A percentile compares a stretch with the other conserved stretches of the same genome.
These are phyloP conservation scores for Drosera spatulata DNA, from an alignment of 179 eudicot species.

Conservation along the genomic window DNA sequence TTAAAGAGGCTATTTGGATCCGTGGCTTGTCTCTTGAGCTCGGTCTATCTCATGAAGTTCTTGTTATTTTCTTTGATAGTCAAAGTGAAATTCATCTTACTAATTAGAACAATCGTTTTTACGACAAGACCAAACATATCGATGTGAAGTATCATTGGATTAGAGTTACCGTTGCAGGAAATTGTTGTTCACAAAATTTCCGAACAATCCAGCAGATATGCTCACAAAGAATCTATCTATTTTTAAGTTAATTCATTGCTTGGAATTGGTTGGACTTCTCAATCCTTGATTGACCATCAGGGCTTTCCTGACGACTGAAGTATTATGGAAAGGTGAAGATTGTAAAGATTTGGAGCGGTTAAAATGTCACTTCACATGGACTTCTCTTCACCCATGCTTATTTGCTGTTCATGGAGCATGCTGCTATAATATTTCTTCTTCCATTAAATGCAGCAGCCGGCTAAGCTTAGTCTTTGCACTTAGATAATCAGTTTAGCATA, in stretches of 20 bases:
- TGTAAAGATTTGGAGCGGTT: no score
- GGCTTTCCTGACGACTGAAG: no score
- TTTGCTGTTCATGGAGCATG: no score
- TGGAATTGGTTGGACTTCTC: background rate
- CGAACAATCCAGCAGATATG: background rate
- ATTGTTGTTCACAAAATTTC: background rate
- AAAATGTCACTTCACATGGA: no score
- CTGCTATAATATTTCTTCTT: no score
- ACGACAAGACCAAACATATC: background rate
- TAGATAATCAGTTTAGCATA: no score
- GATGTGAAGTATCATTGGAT: background rate
- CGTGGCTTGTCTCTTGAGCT: background rate
- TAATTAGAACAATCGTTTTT: background rate
- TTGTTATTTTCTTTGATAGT: background rate
- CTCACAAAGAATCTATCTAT: background rate
- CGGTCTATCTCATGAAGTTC: background rate
- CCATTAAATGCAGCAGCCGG: no score
- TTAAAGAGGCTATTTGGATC: slow-evolving; percentile 2
- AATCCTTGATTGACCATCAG: no score
- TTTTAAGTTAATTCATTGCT: background rate
- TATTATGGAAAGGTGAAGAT: no score
- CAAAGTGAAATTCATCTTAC: background rate
- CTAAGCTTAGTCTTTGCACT: no score
- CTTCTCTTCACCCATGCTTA: no score
- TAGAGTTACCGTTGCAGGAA: background rate